Evolutionary conservation across 441 rosid species (phyloP), one percentile per base, ranked within the genome.

Genomic region (Jatropha multifida): DNA sequence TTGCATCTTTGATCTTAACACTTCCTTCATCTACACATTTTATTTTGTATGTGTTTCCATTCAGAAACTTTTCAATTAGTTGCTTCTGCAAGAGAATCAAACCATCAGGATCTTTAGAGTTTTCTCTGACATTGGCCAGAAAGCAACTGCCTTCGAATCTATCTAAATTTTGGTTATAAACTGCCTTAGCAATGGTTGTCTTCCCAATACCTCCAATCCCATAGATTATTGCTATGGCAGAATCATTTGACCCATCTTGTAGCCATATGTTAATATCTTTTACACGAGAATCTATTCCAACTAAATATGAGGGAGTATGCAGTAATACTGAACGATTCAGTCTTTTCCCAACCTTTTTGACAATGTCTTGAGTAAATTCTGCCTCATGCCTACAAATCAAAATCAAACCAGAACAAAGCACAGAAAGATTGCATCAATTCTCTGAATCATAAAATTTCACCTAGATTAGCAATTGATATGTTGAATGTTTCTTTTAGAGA

Each of bases 201-300:
- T 81, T 81, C 49, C 84, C 84, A 46, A 72, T 13, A 17, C 86
- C 82, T 41, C 77, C 82, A 62, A 76, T 75, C 26, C 81, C 84
- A 20, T 55, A 68, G 41, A 77, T 64, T 59, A 18, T 64, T 38
- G 75, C 77, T 14, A 79, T 48, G 68, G 59, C 49, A 64, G 63
- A 66, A 38, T 68, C 60, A 41, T 68, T 38, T 17, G 61, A 52
- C 4, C 38, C 76, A 27, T 69, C 56, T 60, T 71, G 69, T 44
- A 83, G 0, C 82, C 79, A 76, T 3, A 14, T 17, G 17, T 61
- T 78, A 44, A 83, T 76, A 10, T n/a, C 56, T 41, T 65, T 68
- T 38, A 78, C 20, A 7, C 68, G 69, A 55, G 20, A 32, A 49
- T 76, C 77, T 17, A 69, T 76, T 62, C 84, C 84, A 26, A 81